A percentile compares a stretch with the other conserved stretches of the same genome.
These are phyloP conservation scores for Didymella exigua DNA, from an alignment of 2,329 filamentous ascomycete genomes.

Conservation along the genomic window DNA sequence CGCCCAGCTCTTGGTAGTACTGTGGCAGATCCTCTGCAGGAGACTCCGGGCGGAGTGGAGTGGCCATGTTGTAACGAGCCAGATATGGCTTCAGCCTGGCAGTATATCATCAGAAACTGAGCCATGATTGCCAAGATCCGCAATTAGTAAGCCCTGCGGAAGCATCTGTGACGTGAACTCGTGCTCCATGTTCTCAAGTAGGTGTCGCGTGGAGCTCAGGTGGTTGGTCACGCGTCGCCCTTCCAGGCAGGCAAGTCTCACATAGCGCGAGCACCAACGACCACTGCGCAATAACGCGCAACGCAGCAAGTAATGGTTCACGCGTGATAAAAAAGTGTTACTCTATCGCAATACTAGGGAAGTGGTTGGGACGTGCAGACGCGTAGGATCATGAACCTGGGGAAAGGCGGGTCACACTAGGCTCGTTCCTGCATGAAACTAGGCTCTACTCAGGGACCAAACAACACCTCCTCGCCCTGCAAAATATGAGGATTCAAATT, in stretches of 20 bases:
- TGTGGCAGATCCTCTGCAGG: conserved; percentile 38
- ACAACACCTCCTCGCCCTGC: neutral
- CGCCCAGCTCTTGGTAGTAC: conserved; percentile 45
- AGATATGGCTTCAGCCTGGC: neutral
- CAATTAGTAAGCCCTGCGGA: neutral
- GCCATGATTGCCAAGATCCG: neutral
- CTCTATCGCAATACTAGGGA: neutral
- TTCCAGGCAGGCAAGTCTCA: conserved; percentile 36
- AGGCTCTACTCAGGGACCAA: neutral
- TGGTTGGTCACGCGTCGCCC: conserved; percentile 36
- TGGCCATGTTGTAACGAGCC: conserved; percentile 26
- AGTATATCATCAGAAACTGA: neutral
- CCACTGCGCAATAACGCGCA: neutral
- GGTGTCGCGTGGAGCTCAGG: conserved; percentile 27
- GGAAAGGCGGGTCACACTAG: neutral
- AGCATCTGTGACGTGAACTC: conserved; percentile 37
- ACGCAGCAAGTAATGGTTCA: neutral
- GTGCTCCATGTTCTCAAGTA: conserved; percentile 27
- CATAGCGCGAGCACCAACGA: conserved; percentile 2
- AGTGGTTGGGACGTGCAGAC: neutral
- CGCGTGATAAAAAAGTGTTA: neutral
- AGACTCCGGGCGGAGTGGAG: conserved; percentile 35
- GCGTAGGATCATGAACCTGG: neutral
- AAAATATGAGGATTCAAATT: neutral
- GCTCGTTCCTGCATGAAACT: neutral